phyloP scores from a whole-genome alignment of 768 basidiomycete genomes.

The Hemileccinum impolitum region DNA sequence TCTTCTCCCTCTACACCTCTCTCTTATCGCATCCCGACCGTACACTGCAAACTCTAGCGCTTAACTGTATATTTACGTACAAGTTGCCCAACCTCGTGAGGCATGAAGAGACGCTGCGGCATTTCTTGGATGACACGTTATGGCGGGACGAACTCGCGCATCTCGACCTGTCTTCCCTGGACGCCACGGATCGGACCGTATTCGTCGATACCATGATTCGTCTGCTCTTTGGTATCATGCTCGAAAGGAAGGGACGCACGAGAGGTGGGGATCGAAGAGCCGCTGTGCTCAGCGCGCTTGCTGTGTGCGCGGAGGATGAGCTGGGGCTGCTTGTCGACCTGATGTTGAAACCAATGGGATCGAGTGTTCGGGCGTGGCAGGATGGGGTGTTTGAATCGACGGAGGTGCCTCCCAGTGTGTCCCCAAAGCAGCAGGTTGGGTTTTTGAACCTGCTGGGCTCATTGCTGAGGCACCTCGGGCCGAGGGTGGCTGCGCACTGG shows the following conservation, averaged over 20 bases:
- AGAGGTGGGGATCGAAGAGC: constrained; percentile 64
- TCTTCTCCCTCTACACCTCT: constrained; percentile 65
- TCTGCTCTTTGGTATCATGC: constrained; percentile 84
- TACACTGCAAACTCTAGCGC: constrained; percentile 65
- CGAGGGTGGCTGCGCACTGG: constrained; percentile 68
- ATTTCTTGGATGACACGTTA: constrained; percentile 76
- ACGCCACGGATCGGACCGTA: constrained; percentile 53
- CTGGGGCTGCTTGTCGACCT: constrained; percentile 76
- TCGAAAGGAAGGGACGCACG: constrained; percentile 69
- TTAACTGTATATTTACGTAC: constrained; percentile 81
- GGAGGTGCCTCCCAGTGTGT: constrained; percentile 32
- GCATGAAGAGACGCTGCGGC: constrained; percentile 62
- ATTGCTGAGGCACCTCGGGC: constrained; percentile 77
- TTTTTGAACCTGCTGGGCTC: constrained; percentile 84
- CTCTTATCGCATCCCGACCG: constrained; percentile 85
- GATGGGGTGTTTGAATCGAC: constrained; percentile 29
- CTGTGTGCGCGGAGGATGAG: constrained; percentile 69
- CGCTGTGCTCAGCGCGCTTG: constrained; percentile 71
- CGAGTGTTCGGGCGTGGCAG: constrained; percentile 24
- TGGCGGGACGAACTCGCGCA: constrained; percentile 87
- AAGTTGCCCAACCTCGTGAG: constrained; percentile 55
- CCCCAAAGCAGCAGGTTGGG: constrained; percentile 72
- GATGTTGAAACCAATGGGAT: constrained; percentile 75
- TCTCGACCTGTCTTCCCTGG: constrained; percentile 62
- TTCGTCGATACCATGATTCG: constrained; percentile 70